Percentiles rank a stretch among this genome's conserved stretches.
Conservation (phyloP, 2,329 filamentous ascomycete species). For the Plectosphaerella sp. region DNA sequence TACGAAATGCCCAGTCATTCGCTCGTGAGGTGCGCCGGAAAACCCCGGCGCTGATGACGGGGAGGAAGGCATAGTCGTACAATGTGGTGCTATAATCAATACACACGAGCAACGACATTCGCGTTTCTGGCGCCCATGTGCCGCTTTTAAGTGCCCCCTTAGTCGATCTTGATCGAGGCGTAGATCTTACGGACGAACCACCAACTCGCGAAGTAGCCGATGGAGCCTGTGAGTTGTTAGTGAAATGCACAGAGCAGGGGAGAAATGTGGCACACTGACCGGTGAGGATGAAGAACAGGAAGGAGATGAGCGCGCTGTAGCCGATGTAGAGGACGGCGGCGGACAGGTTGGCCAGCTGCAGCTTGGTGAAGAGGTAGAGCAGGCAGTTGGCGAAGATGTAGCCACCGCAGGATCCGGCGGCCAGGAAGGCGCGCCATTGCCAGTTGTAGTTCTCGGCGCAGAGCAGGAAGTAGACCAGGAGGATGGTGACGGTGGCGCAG, state of each 20-base stretch:
- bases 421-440: constrained; percentile 95
- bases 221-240: constrained; percentile 60
- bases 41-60: no score
- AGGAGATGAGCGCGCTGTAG: constrained; percentile 84
- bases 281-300: constrained; percentile 88
- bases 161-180: constrained; percentile 97
- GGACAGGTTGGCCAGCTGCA: constrained; percentile 79
- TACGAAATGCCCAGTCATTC: background rate
- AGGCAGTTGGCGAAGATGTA: constrained; percentile 93
- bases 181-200: constrained; percentile 93
- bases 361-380: constrained; percentile 83
- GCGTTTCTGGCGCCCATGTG: background rate
- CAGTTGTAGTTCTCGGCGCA: constrained; percentile 98
- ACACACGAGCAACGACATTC: background rate
- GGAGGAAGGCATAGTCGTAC: constrained; percentile 5
- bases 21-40: background rate
- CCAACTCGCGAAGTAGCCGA: constrained; percentile 95
- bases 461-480: constrained; percentile 94
- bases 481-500: constrained; percentile 82
- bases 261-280: constrained; percentile 58
- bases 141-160: constrained; percentile 15
- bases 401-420: constrained; percentile 80
- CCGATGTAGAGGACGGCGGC: constrained; percentile 90
- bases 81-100: constrained; percentile 10
- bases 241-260: background rate